Evolutionary conservation across 148 eudicot genomes (phyloP).

Genomic region (Euryodendron excelsum): DNA sequence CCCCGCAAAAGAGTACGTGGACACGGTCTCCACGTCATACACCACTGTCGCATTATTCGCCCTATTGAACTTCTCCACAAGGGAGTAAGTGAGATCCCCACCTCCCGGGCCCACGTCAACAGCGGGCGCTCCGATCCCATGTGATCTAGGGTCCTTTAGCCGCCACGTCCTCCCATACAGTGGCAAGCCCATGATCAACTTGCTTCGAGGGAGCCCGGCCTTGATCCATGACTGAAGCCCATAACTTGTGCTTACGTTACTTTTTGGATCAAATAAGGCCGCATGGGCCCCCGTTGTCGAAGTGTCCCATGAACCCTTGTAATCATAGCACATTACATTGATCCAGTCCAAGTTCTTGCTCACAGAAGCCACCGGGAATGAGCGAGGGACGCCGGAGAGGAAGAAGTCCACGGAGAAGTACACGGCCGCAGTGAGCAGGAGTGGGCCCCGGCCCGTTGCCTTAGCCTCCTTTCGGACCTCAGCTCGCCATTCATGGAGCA

Average conservation of each 20-base stretch:
- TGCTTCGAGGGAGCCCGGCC: constrained; percentile 29
- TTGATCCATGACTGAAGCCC: constrained; percentile 49
- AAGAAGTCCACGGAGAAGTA: constrained; percentile 34
- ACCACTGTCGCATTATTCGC: constrained; percentile 39
- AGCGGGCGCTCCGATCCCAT: constrained; percentile 38
- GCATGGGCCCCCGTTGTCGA: constrained; percentile 43
- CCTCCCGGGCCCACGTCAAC: constrained; percentile 41
- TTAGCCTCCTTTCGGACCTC: constrained; percentile 37
- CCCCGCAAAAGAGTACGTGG: constrained; percentile 37
- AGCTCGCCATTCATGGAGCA: constrained; percentile 45
- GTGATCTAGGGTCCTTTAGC: constrained; percentile 28
- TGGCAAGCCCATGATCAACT: constrained; percentile 55
- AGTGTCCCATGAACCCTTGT: constrained; percentile 44
- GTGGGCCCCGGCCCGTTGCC: constrained; percentile 19
- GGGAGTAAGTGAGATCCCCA: constrained; percentile 23
- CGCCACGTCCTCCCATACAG: constrained; percentile 51
- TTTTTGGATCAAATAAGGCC: constrained; percentile 33
- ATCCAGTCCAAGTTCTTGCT: constrained; percentile 42
- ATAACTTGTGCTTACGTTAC: constrained; percentile 42
- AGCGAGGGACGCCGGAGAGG: constrained; percentile 13
- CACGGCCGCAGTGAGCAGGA: constrained; percentile 47
- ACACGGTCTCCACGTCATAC: constrained; percentile 34
- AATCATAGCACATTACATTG: constrained; percentile 51
- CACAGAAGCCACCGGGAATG: constrained; percentile 31
- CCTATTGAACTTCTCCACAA: constrained; percentile 29